Evolutionary conservation across 345 rosid genomes (phyloP).

Genomic region (Laguncularia racemosa): DNA sequence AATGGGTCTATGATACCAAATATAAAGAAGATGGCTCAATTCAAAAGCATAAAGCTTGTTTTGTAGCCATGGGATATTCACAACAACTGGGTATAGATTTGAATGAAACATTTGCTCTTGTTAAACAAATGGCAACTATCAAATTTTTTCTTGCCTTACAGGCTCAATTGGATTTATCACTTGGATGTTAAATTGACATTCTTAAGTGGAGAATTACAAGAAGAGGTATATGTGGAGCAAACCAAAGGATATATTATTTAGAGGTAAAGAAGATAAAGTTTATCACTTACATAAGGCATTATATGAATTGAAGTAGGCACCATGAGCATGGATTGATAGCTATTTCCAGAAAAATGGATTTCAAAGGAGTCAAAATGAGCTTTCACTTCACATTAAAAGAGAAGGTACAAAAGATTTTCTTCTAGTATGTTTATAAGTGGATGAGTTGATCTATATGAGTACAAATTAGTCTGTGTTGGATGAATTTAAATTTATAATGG

Average conservation of each 20-base stretch:
- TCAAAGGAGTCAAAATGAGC: background rate
- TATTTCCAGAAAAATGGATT: background rate
- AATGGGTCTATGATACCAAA: no score
- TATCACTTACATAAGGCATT: background rate
- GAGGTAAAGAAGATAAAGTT: background rate
- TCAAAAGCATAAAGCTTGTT: no score
- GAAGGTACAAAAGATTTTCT: no score
- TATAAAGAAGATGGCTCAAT: no score
- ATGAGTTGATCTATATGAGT: no score
- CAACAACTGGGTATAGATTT: background rate
- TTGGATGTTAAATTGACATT: slow-evolving; percentile 4
- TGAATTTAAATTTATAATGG: no score
- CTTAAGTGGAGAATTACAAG: background rate
- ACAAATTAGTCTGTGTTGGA: no score
- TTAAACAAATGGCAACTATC: background rate
- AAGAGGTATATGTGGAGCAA: slow-evolving; percentile 3
- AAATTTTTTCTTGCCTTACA: background rate
- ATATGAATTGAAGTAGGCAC: background rate
- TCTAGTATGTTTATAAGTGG: no score
- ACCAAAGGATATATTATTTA: background rate
- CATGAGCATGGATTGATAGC: background rate
- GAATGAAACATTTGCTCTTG: slow-evolving; percentile 5
- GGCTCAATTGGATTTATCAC: background rate
- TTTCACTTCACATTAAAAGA: background rate
- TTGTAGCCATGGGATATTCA: no score